Base-by-base conservation (phyloP, 2,329 filamentous ascomycete genomes). In the Massarina eburnea region DNA sequence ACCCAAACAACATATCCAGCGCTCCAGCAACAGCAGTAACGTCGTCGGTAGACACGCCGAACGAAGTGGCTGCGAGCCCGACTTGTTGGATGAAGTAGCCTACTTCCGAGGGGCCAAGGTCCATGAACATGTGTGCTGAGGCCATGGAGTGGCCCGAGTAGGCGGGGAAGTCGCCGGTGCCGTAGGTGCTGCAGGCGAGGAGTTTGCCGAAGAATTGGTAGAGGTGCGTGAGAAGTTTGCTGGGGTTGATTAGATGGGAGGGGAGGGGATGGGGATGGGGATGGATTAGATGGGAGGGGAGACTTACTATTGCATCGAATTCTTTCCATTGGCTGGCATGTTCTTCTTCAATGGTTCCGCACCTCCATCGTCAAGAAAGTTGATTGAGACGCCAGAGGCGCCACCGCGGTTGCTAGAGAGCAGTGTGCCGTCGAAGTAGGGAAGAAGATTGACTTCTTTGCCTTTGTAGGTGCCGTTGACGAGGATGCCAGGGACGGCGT, bases 71-170 rank as follows among this genome's bases (percentile, higher is more conserved):
- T 4, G 81, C 73, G 10, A 81, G 63, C 21, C 73, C 80, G 44
- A 85, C 78, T 64, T 84, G 80, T 34, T 72, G 52, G 60, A 83
- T 79, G 71, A 85, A 85, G 71, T 83, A 84, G 22, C 73, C 75
- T 30, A 82, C 63, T 60, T 84, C 73, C 43, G 68, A 62, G 21
- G 68, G 58, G 57, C 76, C 68, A 36, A 84, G 74, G 46, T 71
- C 73, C 82, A 85, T 85, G 72, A 80, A 82, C 62, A 79, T 79
- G 71, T 83, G 80, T 0, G 79, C 76, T 36, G 76, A 57, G 66
- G 78, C 80, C 74, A 77, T 76, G 52, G 71, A 76, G 8, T 67
- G 51, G 39, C 74, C 79, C 9, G 43, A 50, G 64, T 83, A 84
- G 22, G 70, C 64, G 21, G 75, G 72, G 61, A 78, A 82, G 18